Percentiles rank a stretch among this genome's conserved stretches.
Conservation (phyloP, 129 eudicot genomes). For the Deinandra increscens region DNA sequence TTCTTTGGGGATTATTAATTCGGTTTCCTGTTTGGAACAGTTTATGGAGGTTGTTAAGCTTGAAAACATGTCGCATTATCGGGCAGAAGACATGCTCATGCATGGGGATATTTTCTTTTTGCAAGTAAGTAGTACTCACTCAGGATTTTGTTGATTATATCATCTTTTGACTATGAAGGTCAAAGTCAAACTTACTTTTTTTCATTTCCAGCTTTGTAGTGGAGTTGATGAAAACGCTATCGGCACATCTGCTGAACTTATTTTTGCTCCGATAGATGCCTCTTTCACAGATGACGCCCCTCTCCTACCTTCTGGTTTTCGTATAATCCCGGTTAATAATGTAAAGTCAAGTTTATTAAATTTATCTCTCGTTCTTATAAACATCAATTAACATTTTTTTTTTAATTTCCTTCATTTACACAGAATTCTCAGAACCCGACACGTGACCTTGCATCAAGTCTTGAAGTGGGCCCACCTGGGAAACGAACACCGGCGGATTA, state of each 20-base stretch:
- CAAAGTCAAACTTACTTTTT: not conserved
- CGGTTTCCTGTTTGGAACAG: constrained; percentile 39
- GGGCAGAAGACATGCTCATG: constrained; percentile 66
- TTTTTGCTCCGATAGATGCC: constrained; percentile 98
- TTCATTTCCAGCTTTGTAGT: constrained; percentile 58
- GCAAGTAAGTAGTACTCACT: constrained; percentile 54
- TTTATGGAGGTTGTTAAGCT: constrained; percentile 93
- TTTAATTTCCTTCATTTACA: not conserved
- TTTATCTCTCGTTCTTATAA: not conserved
- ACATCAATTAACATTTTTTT: not conserved
- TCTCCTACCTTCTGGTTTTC: constrained; percentile 90
- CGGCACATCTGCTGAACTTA: constrained; percentile 85
- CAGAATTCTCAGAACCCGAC: constrained; percentile 82
- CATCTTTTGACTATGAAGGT: not conserved
- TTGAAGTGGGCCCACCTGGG: constrained; percentile 80
- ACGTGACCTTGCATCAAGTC: constrained; percentile 92
- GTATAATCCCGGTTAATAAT: constrained; percentile 82
- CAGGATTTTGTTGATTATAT: not conserved
- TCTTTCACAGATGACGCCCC: constrained; percentile 96
- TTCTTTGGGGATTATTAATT: not conserved
- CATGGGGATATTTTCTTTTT: constrained; percentile 85
- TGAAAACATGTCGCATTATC: constrained; percentile 66
- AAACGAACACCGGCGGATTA: constrained; percentile 51
- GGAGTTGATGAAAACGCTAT: constrained; percentile 94
- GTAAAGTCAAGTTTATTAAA: constrained; percentile 30